These are phyloP conservation scores for Phaeosphaeriaceae sp. DNA, from an alignment of 2,329 filamentous ascomycete species.

Conservation along the genomic window DNA sequence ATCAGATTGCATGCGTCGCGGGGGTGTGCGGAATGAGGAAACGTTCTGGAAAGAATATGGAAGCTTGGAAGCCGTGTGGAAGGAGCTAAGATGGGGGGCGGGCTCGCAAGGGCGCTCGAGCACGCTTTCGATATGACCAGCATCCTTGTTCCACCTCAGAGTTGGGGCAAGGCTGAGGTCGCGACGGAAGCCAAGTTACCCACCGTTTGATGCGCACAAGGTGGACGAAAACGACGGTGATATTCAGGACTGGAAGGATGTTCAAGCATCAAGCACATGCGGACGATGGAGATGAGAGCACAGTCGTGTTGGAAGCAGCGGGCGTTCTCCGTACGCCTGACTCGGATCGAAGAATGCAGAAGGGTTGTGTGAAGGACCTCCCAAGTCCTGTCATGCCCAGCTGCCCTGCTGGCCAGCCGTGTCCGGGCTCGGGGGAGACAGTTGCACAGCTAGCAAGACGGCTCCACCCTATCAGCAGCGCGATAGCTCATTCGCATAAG, in stretches of 20 bases:
- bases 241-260: background rate
- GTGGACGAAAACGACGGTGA: constrained; percentile 1
- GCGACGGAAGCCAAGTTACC: constrained; percentile 33
- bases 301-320: background rate
- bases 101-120: constrained; percentile 38
- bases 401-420: constrained; percentile 5
- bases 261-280: background rate
- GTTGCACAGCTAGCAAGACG: constrained; percentile 12
- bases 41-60: constrained; percentile 36
- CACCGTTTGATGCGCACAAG: constrained; percentile 42
- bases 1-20: constrained; percentile 38
- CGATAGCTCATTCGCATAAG: constrained; percentile 25
- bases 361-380: background rate
- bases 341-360: background rate
- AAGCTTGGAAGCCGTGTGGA: constrained; percentile 38
- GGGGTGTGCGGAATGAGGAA: constrained; percentile 42
- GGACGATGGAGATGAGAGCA: background rate
- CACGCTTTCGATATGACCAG: constrained; percentile 33
- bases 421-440: constrained; percentile 19
- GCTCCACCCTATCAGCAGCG: constrained; percentile 26
- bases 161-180: constrained; percentile 47
- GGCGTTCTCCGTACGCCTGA: background rate
- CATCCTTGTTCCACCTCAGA: constrained; percentile 41
- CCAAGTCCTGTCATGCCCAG: constrained; percentile 4
- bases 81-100: constrained; percentile 43